Conservation (phyloP, 352 stramenopile species). For the Phytopythium kandeliae region DNA sequence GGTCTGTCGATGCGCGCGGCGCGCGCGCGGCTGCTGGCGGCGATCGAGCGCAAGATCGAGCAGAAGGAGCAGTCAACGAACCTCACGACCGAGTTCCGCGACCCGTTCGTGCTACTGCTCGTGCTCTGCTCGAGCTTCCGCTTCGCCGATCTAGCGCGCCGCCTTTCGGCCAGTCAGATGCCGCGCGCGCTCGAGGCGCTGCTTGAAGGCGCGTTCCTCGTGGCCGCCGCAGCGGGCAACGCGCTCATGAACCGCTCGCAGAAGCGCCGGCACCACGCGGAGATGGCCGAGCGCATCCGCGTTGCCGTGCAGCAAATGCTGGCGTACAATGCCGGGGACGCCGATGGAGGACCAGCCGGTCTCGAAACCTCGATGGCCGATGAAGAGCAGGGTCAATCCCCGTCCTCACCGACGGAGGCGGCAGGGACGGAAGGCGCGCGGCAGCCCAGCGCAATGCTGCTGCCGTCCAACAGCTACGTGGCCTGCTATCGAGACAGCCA, state of each 20-base stretch:
- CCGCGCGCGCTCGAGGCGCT: slow-evolving; percentile 23
- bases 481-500: slow-evolving; percentile 75
- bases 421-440: slow-evolving; percentile 4
- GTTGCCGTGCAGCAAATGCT: slow-evolving; percentile 62
- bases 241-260: slow-evolving; percentile 58
- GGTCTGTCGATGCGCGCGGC: slow-evolving; percentile 48
- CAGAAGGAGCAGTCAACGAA: slow-evolving; percentile 59
- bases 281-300: slow-evolving; percentile 74
- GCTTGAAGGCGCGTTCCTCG: slow-evolving; percentile 53
- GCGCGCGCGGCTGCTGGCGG: slow-evolving; percentile 44
- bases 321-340: neutral
- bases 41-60: slow-evolving; percentile 66
- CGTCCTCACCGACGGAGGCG: neutral
- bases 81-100: slow-evolving; percentile 66
- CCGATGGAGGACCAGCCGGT: no score
- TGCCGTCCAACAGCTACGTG: slow-evolving; percentile 75
- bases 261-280: slow-evolving; percentile 62
- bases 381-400: neutral
- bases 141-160: slow-evolving; percentile 39
- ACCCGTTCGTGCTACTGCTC: slow-evolving; percentile 67
- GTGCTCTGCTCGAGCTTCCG: slow-evolving; percentile 61
- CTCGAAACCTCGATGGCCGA: no score
- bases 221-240: slow-evolving; percentile 51
- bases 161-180: slow-evolving; percentile 17
- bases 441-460: slow-evolving; percentile 27